A percentile compares a stretch with the other conserved stretches of the same genome.
Conservation (phyloP, 495 filamentous ascomycete species). For the Tuber brumale region DNA sequence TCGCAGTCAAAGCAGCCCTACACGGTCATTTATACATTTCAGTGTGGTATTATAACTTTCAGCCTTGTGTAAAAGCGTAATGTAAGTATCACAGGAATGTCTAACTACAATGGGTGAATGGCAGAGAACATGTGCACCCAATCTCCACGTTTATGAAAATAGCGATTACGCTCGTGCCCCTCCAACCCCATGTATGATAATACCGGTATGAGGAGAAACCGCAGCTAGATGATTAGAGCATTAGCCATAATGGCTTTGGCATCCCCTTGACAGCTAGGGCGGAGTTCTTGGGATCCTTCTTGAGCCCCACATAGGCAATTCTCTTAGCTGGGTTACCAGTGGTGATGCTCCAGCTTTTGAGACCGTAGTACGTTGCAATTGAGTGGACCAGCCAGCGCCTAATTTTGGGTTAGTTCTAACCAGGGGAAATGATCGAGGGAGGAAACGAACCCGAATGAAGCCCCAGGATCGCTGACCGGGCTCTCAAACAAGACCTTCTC, state of each 20-base stretch:
- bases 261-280: slow-evolving; percentile 7
- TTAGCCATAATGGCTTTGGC: slow-evolving; percentile 35
- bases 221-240: slow-evolving; percentile 20
- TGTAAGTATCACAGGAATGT: background rate
- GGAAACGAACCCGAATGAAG: slow-evolving; percentile 70
- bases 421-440: slow-evolving; percentile 7
- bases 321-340: slow-evolving; percentile 66
- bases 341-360: slow-evolving; percentile 76
- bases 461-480: slow-evolving; percentile 62
- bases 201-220: background rate
- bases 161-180: background rate
- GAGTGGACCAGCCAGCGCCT: slow-evolving; percentile 92
- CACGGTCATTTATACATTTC: background rate
- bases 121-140: background rate
- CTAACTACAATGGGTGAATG: background rate
- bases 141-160: background rate
- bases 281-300: slow-evolving; percentile 39
- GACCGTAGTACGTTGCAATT: slow-evolving; percentile 86
- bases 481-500: slow-evolving; percentile 76
- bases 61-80: background rate
- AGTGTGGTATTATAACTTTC: background rate
- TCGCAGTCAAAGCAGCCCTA: background rate
- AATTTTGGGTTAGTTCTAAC: slow-evolving; percentile 33
- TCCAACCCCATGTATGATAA: background rate
- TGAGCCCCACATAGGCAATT: slow-evolving; percentile 84